Evolutionary conservation across 495 filamentous ascomycete species (phyloP).

Genomic region (Entonaema liquescens): DNA sequence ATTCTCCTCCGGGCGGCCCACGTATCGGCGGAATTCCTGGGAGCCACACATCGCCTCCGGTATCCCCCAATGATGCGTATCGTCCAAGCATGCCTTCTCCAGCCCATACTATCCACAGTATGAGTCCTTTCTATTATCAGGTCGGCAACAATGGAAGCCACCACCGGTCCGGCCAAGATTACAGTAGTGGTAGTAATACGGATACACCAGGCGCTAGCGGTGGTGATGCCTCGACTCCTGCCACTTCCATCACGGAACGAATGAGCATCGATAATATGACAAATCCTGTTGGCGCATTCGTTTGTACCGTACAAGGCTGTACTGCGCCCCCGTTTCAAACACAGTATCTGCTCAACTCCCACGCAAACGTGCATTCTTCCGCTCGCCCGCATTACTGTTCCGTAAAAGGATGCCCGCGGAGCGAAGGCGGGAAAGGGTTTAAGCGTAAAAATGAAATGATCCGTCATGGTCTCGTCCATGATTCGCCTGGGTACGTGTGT

Average conservation of each 20-base stretch:
- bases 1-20: slow-evolving; percentile 45
- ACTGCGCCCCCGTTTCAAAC: slow-evolving; percentile 90
- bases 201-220: slow-evolving; percentile 46
- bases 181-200: slow-evolving; percentile 44
- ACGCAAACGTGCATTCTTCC: slow-evolving; percentile 95
- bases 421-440: slow-evolving; percentile 89
- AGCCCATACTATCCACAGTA: slow-evolving; percentile 33
- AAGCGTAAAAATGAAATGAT: slow-evolving; percentile 99
- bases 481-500: slow-evolving; percentile 95
- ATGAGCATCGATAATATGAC: slow-evolving; percentile 63
- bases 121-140: slow-evolving; percentile 44
- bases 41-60: slow-evolving; percentile 51
- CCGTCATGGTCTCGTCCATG: slow-evolving; percentile 92
- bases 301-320: slow-evolving; percentile 68
- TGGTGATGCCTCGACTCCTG: slow-evolving; percentile 48
- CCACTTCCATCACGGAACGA: slow-evolving; percentile 53
- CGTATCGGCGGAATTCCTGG: slow-evolving; percentile 41
- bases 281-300: slow-evolving; percentile 52
- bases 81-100: slow-evolving; percentile 47
- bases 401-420: slow-evolving; percentile 78
- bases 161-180: slow-evolving; percentile 40
- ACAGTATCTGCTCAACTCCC: slow-evolving; percentile 83
- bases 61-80: slow-evolving; percentile 52
- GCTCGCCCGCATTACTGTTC: slow-evolving; percentile 92
- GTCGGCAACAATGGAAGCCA: slow-evolving; percentile 21